Evolutionary conservation across 1,139 yeast genomes (phyloP).

Genomic region (Lodderomyces margitis): DNA sequence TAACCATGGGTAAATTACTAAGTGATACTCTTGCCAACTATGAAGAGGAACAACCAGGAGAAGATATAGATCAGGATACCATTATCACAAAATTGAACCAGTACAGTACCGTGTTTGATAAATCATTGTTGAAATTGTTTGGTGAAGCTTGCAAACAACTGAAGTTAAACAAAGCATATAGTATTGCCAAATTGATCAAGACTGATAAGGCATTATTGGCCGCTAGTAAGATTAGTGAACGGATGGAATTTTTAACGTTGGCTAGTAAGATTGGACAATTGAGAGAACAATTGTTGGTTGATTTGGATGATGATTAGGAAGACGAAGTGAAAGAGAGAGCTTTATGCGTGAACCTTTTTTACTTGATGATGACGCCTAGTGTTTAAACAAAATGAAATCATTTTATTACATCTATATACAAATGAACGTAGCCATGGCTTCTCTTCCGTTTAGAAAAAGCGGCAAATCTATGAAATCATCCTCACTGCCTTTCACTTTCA

Average conservation of each 20-base stretch:
- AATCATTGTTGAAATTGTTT: constrained; percentile 69
- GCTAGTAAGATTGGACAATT: constrained; percentile 67
- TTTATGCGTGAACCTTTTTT: too few species aligned
- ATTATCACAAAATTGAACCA: constrained; percentile 47
- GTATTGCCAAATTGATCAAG: constrained; percentile 65
- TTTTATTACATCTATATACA: constrained; percentile 3
- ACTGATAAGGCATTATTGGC: constrained; percentile 81
- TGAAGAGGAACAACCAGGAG: constrained; percentile 34
- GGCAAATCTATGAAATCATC: too few species aligned
- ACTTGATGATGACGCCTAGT: not conserved
- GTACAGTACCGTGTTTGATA: constrained; percentile 61
- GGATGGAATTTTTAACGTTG: constrained; percentile 64
- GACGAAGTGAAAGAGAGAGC: too few species aligned
- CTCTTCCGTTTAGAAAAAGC: too few species aligned
- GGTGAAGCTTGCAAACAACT: constrained; percentile 75
- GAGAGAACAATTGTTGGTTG: constrained; percentile 50
- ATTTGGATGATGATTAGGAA: constrained; percentile 25
- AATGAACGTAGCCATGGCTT: not conserved
- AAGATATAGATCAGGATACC: constrained; percentile 26
- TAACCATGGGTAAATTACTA: constrained; percentile 50
- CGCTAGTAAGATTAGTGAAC: constrained; percentile 78
- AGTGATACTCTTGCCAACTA: constrained; percentile 39
- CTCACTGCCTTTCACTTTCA: too few species aligned
- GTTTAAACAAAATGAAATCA: not conserved
- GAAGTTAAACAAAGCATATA: constrained; percentile 63